Base-by-base conservation (phyloP, 2,329 filamentous ascomycete species). In the Rutstroemia sp. region DNA sequence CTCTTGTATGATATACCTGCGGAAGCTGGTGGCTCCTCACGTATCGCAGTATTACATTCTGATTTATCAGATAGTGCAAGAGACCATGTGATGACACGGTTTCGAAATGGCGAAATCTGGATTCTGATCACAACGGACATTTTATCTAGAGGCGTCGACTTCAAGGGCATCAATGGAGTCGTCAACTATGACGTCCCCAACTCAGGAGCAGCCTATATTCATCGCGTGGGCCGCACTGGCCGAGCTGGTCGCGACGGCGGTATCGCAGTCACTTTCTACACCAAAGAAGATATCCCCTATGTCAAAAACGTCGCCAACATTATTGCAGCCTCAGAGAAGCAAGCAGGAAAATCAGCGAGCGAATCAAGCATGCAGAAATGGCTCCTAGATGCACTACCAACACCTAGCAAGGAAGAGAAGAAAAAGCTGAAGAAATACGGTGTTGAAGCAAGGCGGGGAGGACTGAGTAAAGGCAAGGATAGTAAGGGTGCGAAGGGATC, bases 161-260 rank as follows among this genome's bases (percentile, higher is more conserved):
- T 99, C 74, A 84, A 88, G 8, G 94, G 94, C 50, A 86, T 99
- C 61, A 96, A 96, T 67, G 91, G 92, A 47, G 92, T 99, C 0
- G 88, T 99, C 51, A 99, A 97, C 73, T 99, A 96, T 73, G 94
- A 99, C 70, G 90, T 96, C 8, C 94, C 94, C 0, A 89, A 86
- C n/a, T 92, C 88, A 0, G 87, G 88, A 5, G 92, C 92, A 0
- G 84, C 84, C 1, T 99, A 99, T 68, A 88, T 99, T 6, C 94
- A 99, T 73, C 88, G 94, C 10, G 91, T 94, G 0, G 94, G 94
- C 0, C 82, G 94, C 48, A 97, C 94, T 0, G 94, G 92, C 0
- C 81, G 94, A 21, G 94, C 92, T 0, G 94, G 94, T 0, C 81
- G 92, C 23, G 83, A 88, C 66, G 92, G 92, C 19, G 94, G 94